These are phyloP conservation scores for Moricandia moricandioides DNA, from an alignment of 345 rosid genomes.

Conservation along the genomic window DNA sequence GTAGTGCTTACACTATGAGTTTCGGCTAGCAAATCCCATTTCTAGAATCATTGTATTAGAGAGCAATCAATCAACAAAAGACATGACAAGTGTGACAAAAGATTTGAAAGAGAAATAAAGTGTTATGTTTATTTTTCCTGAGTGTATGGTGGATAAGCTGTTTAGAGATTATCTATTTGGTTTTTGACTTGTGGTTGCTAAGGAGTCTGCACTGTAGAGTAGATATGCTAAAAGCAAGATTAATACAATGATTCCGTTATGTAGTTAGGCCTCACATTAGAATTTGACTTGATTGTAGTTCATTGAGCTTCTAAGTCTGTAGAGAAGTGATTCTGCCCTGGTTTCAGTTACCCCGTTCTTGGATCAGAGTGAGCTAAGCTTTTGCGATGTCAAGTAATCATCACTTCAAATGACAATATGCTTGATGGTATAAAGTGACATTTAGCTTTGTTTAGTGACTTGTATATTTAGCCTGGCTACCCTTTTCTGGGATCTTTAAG, in stretches of 20 bases:
- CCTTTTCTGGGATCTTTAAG: background rate
- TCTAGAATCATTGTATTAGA: background rate
- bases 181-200: background rate
- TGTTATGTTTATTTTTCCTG: background rate
- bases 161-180: background rate
- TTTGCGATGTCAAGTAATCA: background rate
- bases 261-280: background rate
- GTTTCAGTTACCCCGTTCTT: background rate
- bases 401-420: background rate
- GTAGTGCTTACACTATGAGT: background rate
- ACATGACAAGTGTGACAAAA: background rate
- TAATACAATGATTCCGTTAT: background rate
- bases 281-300: background rate
- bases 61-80: background rate
- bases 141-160: background rate
- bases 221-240: background rate
- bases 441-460: background rate
- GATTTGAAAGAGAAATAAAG: background rate
- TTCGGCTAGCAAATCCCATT: background rate
- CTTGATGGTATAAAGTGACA: background rate
- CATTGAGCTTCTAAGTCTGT: slow-evolving; percentile 1
- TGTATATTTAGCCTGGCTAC: background rate
- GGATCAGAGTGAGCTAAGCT: slow-evolving; percentile 1
- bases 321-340: slow-evolving; percentile 5
- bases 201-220: background rate